A percentile compares a stretch with the other conserved stretches of the same genome.
Evolutionary conservation across 2,329 filamentous ascomycete species (phyloP).

Genomic region (Trichoderma brevicompactum): DNA sequence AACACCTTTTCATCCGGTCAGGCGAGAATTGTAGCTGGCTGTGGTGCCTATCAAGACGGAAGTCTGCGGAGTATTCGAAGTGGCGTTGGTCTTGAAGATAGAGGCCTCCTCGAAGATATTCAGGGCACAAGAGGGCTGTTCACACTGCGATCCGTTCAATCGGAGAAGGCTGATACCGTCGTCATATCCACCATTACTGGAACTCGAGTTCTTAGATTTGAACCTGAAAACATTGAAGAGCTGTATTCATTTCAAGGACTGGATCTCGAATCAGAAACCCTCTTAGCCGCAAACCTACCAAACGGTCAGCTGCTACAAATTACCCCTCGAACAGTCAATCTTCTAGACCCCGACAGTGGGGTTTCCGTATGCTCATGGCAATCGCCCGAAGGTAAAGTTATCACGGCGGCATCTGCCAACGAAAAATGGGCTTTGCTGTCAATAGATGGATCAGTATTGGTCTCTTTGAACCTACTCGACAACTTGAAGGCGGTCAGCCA

Average conservation of each 20-base stretch:
- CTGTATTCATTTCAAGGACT: constrained; percentile 76
- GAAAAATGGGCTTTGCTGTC: constrained; percentile 72
- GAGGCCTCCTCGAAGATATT: constrained; percentile 81
- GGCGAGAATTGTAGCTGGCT: constrained; percentile 89
- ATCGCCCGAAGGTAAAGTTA: constrained; percentile 55
- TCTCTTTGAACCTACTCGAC: constrained; percentile 67
- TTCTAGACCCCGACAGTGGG: constrained; percentile 66
- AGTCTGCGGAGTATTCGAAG: constrained; percentile 88
- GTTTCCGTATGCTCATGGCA: constrained; percentile 63
- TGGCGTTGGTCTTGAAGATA: constrained; percentile 88
- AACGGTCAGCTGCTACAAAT: constrained; percentile 74
- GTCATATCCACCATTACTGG: constrained; percentile 82
- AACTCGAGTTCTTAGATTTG: constrained; percentile 81
- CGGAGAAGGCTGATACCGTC: constrained; percentile 67
- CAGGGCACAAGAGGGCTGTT: constrained; percentile 74
- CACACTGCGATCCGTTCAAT: constrained; percentile 57
- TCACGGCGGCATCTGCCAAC: constrained; percentile 81
- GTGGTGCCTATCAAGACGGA: constrained; percentile 86
- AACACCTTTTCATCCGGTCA: constrained; percentile 96
- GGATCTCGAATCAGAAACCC: constrained; percentile 68
- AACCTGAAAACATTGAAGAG: constrained; percentile 78
- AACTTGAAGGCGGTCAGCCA: constrained; percentile 64
- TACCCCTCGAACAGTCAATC: constrained; percentile 63
- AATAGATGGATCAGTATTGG: constrained; percentile 71
- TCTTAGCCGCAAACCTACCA: constrained; percentile 70